Evolutionary conservation across 2,329 filamentous ascomycete species (phyloP), one percentile per base, ranked within the genome.

Genomic region (Xylariaceae sp.): DNA sequence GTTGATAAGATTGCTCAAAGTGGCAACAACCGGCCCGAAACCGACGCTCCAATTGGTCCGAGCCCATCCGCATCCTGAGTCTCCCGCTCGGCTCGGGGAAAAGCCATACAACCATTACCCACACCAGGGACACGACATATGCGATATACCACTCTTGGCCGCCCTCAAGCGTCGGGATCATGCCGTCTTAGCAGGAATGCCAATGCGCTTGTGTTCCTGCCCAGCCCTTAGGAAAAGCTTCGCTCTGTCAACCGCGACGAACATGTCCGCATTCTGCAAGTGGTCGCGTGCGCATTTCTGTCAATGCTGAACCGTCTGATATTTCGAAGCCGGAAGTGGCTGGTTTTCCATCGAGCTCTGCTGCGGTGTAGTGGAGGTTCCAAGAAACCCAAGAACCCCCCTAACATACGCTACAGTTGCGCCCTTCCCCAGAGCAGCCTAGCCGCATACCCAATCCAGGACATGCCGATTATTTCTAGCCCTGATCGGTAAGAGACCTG

Each of bases 1-100:
- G 9, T 42, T 13, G 37, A 42, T 42, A 42, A 50, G 58, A 53
- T 47, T 51, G 39, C 58, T 61, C 42, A 30, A 62, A 56, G 59
- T 63, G 59, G 62, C 62, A 56, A 57, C 9, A 42, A 35, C 49
- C 15, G 55, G 55, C 49, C 8, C 52, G 2, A 50, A 42, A 52
- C n/a, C 17, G 39, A 55, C 34, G 34, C 39, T 53, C 53, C 30
- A 35, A 13, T 10, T 37, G 49, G 44, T 30, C 37, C 10, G n/a
- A 47, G 2, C 13, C 37, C 11, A 42, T 9, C 9, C 37, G 9
- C 37, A 9, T 42, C 11, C 9, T 9, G 8, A 13, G 37, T 42
- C 11, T 42, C 37, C 37, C 8, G 9, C 37, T 42, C 37, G 37
- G 37, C 37, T 42, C 37, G 37, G 37, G 37, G 37, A 42, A 42